phyloP scores from a whole-genome alignment of 768 basidiomycete species.

The Asterophora parasitica region DNA sequence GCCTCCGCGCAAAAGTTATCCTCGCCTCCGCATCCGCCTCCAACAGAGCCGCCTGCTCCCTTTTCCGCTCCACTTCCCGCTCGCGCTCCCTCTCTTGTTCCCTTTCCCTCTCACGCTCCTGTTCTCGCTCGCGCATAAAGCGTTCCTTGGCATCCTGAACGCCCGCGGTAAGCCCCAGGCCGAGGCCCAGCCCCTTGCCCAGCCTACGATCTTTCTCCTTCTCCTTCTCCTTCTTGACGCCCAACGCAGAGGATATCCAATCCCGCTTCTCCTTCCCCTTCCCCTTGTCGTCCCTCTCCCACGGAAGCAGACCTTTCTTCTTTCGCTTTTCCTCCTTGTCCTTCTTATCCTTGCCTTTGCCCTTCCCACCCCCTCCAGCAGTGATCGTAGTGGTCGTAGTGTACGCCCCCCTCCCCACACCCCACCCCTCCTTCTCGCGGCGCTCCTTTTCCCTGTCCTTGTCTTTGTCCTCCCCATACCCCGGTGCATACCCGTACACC shows the following conservation, averaged over 20 bases:
- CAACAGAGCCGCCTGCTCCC: slow-evolving; percentile 2
- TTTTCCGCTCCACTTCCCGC: not conserved
- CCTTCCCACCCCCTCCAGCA: not conserved
- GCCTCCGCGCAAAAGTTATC: slow-evolving; percentile 10
- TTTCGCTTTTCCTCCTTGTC: slow-evolving; percentile 1
- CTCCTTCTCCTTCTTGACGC: slow-evolving; percentile 2
- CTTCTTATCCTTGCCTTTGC: slow-evolving; percentile 1
- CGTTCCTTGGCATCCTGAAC: slow-evolving; percentile 9
- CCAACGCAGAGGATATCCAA: slow-evolving; percentile 12
- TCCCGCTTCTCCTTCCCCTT: not conserved
- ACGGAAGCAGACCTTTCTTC: slow-evolving; percentile 1
- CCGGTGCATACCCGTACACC: not conserved
- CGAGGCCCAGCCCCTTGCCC: slow-evolving; percentile 3
- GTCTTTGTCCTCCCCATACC: not conserved
- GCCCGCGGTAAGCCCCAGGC: slow-evolving; percentile 4
- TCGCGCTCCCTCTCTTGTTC: not conserved
- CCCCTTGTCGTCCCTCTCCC: slow-evolving; percentile 2
- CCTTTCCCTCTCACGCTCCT: slow-evolving; percentile 3
- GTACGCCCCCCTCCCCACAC: not conserved
- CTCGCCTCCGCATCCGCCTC: slow-evolving; percentile 10
- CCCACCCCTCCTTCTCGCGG: not conserved
- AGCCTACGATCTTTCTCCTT: slow-evolving; percentile 5
- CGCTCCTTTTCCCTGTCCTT: not conserved
- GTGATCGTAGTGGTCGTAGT: not conserved
- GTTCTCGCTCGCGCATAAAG: not conserved